Percentiles rank a stretch among this genome's conserved stretches.
Conservation (phyloP, 768 basidiomycete genomes). For the Pholiota molesta region DNA sequence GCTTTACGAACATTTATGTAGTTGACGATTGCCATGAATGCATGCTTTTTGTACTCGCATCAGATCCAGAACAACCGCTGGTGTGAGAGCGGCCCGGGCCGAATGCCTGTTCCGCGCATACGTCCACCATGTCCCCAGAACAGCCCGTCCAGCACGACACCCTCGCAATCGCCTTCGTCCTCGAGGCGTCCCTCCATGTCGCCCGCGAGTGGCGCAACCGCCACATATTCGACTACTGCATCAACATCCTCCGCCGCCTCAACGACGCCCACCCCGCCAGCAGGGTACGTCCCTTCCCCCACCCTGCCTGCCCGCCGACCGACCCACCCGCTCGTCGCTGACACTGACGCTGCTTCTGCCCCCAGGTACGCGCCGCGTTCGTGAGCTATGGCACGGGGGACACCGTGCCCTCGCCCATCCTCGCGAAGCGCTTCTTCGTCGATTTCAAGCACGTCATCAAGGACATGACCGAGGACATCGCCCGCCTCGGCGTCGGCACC, state of each 20-base stretch:
- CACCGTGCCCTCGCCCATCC: slow-evolving; percentile 53
- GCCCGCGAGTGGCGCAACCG: slow-evolving; percentile 49
- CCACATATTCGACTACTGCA: not conserved
- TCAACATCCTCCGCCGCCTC: slow-evolving; percentile 36
- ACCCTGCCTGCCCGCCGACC: not conserved
- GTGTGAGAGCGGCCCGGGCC: not conserved
- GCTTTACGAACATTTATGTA: not conserved
- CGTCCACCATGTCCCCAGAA: slow-evolving; percentile 26
- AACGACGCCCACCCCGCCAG: slow-evolving; percentile 41
- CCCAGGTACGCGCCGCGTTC: slow-evolving; percentile 42
- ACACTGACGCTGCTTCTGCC: not conserved
- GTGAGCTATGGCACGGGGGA: slow-evolving; percentile 68
- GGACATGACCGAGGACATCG: slow-evolving; percentile 47
- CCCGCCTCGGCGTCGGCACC: slow-evolving; percentile 58
- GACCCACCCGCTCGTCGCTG: not conserved
- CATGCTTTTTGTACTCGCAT: not conserved
- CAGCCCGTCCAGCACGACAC: slow-evolving; percentile 22
- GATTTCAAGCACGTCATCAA: slow-evolving; percentile 41
- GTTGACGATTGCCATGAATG: slow-evolving; percentile 5
- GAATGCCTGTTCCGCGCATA: not conserved
- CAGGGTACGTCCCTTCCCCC: slow-evolving; percentile 33
- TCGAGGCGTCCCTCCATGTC: slow-evolving; percentile 62
- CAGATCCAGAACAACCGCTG: too few species aligned
- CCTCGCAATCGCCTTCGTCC: slow-evolving; percentile 57
- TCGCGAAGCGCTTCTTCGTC: slow-evolving; percentile 61